These are phyloP conservation scores for Hypoxylon sp. DNA, from an alignment of 2,329 filamentous ascomycete genomes.

Conservation along the genomic window DNA sequence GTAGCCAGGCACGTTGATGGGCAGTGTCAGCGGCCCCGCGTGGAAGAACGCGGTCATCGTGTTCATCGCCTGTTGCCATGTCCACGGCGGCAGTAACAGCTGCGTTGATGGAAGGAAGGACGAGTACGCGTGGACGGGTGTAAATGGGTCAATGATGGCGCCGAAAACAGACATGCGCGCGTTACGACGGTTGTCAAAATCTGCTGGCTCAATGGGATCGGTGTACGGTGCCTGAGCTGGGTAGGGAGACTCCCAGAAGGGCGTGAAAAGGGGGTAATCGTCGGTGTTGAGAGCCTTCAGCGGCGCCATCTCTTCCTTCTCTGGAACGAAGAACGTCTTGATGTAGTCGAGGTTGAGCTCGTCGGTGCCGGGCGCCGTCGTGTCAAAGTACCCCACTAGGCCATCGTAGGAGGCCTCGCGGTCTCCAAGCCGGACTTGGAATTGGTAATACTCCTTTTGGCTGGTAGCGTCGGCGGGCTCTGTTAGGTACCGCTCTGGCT, in stretches of 20 bases:
- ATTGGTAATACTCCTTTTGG: slow-evolving; percentile 50
- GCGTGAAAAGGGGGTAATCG: slow-evolving; percentile 49
- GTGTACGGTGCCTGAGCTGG: neutral
- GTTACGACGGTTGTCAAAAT: slow-evolving; percentile 28
- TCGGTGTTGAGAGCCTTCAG: slow-evolving; percentile 37
- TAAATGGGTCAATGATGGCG: slow-evolving; percentile 58
- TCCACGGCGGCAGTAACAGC: slow-evolving; percentile 56
- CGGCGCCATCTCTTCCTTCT: slow-evolving; percentile 22
- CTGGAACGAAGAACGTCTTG: slow-evolving; percentile 49
- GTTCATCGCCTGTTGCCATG: slow-evolving; percentile 56
- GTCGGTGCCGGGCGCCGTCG: slow-evolving; percentile 9
- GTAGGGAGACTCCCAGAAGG: slow-evolving; percentile 45
- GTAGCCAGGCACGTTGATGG: slow-evolving; percentile 42
- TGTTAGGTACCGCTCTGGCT: neutral
- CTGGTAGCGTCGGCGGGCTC: neutral
- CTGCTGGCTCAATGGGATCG: neutral
- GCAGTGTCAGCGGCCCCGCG: slow-evolving; percentile 55
- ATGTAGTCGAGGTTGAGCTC: slow-evolving; percentile 48
- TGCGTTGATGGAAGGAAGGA: slow-evolving; percentile 53
- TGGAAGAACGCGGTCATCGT: slow-evolving; percentile 61
- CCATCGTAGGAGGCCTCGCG: slow-evolving; percentile 55
- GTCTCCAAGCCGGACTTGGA: slow-evolving; percentile 58
- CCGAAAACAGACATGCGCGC: slow-evolving; percentile 47
- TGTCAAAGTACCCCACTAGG: slow-evolving; percentile 58
- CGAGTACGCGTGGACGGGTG: slow-evolving; percentile 55